Conservation (phyloP, 2,329 filamentous ascomycete species). For the Fusarium mexicanum region DNA sequence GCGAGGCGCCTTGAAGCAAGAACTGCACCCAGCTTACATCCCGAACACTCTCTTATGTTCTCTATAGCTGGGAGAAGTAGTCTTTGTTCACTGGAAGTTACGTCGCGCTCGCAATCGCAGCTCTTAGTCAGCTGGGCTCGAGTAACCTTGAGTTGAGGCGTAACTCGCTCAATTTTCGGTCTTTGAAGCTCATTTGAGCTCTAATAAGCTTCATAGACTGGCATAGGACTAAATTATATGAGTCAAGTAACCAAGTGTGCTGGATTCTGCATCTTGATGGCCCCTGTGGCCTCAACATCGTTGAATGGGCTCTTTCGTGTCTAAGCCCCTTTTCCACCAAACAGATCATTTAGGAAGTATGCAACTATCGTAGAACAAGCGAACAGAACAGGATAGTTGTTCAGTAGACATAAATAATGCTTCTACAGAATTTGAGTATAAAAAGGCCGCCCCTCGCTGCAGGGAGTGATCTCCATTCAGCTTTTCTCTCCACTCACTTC, state of each 20-base stretch:
- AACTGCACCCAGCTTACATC: neutral
- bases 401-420: neutral
- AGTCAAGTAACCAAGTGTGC: too few species aligned
- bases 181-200: neutral
- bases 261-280: too few species aligned
- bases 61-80: neutral
- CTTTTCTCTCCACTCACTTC: neutral
- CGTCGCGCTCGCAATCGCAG: neutral
- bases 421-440: neutral
- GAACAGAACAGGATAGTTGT: neutral
- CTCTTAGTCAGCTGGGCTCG: neutral
- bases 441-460: neutral
- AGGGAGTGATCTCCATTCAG: neutral
- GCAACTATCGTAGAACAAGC: neutral
- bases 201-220: neutral
- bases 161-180: neutral
- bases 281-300: neutral
- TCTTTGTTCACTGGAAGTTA: neutral
- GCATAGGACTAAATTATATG: rapidly evolving
- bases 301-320: neutral
- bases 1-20: neutral
- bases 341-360: neutral
- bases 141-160: neutral
- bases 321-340: neutral
- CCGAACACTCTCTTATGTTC: neutral